These are phyloP conservation scores for Populus hybrid DNA, from an alignment of 441 rosid species.

Conservation along the genomic window DNA sequence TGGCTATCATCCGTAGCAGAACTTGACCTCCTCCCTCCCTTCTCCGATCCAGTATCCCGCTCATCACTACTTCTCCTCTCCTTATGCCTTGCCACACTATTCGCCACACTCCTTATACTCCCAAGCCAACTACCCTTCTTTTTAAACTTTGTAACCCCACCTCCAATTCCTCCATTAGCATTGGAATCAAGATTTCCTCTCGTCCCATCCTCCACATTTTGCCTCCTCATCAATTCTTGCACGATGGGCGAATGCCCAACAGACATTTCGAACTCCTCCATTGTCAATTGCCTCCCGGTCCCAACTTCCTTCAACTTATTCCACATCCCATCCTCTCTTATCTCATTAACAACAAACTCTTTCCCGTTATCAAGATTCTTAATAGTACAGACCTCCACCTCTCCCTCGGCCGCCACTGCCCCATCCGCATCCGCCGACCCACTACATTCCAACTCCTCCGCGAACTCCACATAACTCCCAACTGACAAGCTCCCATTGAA, in stretches of 20 bases:
- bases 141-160: conserved; percentile 43
- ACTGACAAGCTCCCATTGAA: conserved; percentile 15
- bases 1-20: conserved; percentile 98
- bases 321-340: conserved; percentile 81
- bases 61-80: conserved; percentile 95
- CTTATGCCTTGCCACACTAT: conserved; percentile 53
- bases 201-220: conserved; percentile 73
- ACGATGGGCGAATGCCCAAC: conserved; percentile 97
- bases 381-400: conserved; percentile 49
- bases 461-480: conserved; percentile 30
- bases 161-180: conserved; percentile 34
- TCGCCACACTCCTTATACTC: conserved; percentile 73
- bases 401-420: background rate
- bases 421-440: conserved; percentile 19
- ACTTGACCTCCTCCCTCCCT: conserved; percentile 93
- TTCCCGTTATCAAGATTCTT: conserved; percentile 90
- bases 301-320: conserved; percentile 87
- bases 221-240: conserved; percentile 96
- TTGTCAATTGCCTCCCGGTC: conserved; percentile 80
- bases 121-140: conserved; percentile 81
- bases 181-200: conserved; percentile 45
- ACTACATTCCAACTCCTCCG: conserved; percentile 33
- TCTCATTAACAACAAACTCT: conserved; percentile 87
- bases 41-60: conserved; percentile 82
- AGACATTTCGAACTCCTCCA: conserved; percentile 87